Percentiles rank a stretch among this genome's conserved stretches.
phyloP scores from a whole-genome alignment of 2,329 filamentous ascomycete genomes.

The Penicillium sp. region DNA sequence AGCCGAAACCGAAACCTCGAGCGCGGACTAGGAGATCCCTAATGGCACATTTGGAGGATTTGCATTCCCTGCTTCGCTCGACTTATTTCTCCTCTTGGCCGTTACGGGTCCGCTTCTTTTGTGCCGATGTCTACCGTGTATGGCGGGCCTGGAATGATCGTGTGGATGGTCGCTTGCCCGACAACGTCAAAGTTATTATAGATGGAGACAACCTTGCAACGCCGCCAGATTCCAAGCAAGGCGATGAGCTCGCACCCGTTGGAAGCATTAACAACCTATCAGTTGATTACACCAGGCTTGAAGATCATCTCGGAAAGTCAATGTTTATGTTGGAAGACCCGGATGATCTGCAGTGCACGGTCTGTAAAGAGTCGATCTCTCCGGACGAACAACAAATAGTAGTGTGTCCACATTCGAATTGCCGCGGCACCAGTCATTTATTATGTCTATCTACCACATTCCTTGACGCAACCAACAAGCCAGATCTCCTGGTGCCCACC shows the following conservation, averaged over 20 bases:
- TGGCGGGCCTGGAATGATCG: constrained; percentile 65
- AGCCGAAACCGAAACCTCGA: constrained; percentile 38
- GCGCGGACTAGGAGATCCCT: constrained; percentile 59
- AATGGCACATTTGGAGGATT: constrained; percentile 69
- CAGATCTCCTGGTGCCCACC: constrained; percentile 61
- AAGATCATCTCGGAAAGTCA: constrained; percentile 55
- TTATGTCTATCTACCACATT: constrained; percentile 57
- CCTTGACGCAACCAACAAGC: constrained; percentile 42
- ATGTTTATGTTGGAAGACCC: constrained; percentile 43
- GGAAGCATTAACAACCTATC: constrained; percentile 50
- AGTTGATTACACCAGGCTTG: constrained; percentile 53
- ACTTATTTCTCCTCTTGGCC: constrained; percentile 83
- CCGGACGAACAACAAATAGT: constrained; percentile 45
- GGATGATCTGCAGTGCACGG: constrained; percentile 44
- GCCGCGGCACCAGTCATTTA: constrained; percentile 54
- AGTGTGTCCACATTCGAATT: constrained; percentile 53
- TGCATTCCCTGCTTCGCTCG: constrained; percentile 77
- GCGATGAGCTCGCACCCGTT: constrained; percentile 26
- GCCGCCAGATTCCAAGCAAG: background rate
- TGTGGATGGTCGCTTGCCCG: constrained; percentile 50
- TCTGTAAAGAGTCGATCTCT: constrained; percentile 50
- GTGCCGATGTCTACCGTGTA: constrained; percentile 63
- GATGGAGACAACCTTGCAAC: constrained; percentile 44
- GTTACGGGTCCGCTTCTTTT: constrained; percentile 76
- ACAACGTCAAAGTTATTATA: constrained; percentile 55